Evolutionary conservation across 805 yeast genomes (phyloP).

Genomic region (Isabelozyma gotoi): DNA sequence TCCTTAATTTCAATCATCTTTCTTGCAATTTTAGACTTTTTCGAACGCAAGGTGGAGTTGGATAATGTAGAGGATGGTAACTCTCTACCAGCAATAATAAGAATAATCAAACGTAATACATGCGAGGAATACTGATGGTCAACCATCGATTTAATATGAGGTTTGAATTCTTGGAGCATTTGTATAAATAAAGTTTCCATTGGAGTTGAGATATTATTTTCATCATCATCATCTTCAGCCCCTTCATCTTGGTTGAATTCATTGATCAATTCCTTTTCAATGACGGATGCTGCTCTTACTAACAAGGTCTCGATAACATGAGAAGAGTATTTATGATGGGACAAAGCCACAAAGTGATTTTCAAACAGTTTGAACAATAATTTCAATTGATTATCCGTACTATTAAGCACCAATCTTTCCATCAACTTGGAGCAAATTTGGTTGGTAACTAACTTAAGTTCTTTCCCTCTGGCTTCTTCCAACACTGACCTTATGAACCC

Average conservation of each 20-base stretch:
- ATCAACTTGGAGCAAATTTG: constrained; percentile 92
- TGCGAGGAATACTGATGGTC: constrained; percentile 86
- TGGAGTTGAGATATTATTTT: constrained; percentile 43
- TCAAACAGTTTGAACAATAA: constrained; percentile 63
- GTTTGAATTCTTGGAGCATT: constrained; percentile 66
- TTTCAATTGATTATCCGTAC: constrained; percentile 65
- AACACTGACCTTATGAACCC: constrained; percentile 76
- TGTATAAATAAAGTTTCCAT: constrained; percentile 66
- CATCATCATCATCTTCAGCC: constrained; percentile 30
- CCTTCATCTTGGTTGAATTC: constrained; percentile 36
- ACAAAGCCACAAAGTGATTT: constrained; percentile 73
- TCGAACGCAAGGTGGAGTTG: constrained; percentile 75
- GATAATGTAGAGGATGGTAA: constrained; percentile 70
- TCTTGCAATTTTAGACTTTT: constrained; percentile 83
- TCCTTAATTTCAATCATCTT: constrained; percentile 89
- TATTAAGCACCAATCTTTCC: constrained; percentile 76
- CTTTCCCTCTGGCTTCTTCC: constrained; percentile 86
- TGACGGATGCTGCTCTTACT: constrained; percentile 68
- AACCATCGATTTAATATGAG: constrained; percentile 58
- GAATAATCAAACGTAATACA: constrained; percentile 68
- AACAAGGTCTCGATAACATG: constrained; percentile 89
- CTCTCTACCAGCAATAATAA: constrained; percentile 74
- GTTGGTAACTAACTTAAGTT: constrained; percentile 86
- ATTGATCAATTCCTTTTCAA: constrained; percentile 69
- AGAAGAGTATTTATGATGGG: constrained; percentile 88